phyloP scores from a whole-genome alignment of 139 green algal genomes.

The Haematococcus sp. region DNA sequence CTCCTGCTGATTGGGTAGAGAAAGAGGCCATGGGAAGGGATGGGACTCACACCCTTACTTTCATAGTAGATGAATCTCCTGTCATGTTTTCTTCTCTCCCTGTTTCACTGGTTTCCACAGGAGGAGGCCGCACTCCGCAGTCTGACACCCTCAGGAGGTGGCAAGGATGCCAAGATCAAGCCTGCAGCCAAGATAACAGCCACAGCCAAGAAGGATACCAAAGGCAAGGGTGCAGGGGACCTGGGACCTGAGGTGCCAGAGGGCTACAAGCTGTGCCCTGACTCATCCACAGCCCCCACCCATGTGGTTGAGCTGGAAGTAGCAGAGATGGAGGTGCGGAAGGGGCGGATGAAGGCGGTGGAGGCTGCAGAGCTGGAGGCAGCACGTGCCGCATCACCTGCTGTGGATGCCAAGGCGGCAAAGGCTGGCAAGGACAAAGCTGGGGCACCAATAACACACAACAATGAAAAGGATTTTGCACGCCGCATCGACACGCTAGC shows the following conservation, averaged over 20 bases:
- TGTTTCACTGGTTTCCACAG: neutral
- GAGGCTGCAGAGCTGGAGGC: conserved; percentile 36
- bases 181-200: neutral
- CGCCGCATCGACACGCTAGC: conserved; percentile 21
- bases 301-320: conserved; percentile 27
- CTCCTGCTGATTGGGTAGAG: no score
- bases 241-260: conserved; percentile 11
- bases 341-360: conserved; percentile 16
- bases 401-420: neutral
- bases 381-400: neutral
- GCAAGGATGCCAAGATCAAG: conserved; percentile 8
- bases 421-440: conserved; percentile 7
- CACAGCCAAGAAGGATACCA: neutral
- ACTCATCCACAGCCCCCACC: conserved; percentile 16
- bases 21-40: no score
- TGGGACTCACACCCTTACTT: no score
- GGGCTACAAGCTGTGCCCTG: conserved; percentile 17
- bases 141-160: neutral
- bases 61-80: no score
- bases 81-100: no score
- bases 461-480: conserved; percentile 47
- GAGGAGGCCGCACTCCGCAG: neutral
- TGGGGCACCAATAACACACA: conserved; percentile 22
- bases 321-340: conserved; percentile 29
- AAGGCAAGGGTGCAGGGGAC: neutral